Evolutionary conservation across 2,329 filamentous ascomycete genomes (phyloP), one percentile per base, ranked within the genome.

Genomic region (Calonectria multiphialidica): DNA sequence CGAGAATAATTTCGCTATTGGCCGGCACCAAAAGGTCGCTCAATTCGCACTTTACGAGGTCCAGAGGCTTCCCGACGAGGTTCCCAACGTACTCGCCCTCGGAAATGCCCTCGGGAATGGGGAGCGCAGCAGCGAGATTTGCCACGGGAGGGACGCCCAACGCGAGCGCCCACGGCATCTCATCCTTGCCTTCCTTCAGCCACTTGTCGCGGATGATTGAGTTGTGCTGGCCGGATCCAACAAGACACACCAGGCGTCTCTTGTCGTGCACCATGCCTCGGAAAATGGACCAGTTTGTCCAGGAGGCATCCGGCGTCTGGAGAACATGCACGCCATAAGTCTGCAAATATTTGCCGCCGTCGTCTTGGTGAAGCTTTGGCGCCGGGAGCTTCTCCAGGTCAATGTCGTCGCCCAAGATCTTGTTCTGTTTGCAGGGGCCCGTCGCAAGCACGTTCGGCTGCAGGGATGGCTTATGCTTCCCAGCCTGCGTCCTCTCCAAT

Each of bases 341-440:
- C 71, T 88, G 87, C 25, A 89, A 77, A 68, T 89, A 89, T 66
- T 85, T 86, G 0, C 87, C 88, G 0, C 87, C 87, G 68, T 89
- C 87, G 0, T 78, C 75, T 70, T 85, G 68, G 75, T 89, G 86
- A 0, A 88, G 78, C 15, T 83, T 62, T 0, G 87, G 87, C 0
- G 80, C 81, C 0, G 87, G 86, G 7, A 68, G 55, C 9, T 21
- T 25, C 3, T 62, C 13, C 2, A 68, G 13, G 16, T 68, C 55
- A 5, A 68, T 68, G 5, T 62, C 44, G 45, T 68, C 66, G 15
- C 66, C 66, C 6, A 68, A 62, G 1, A 68, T 44, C 45, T 53
- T 53, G 42, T 68, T 68, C n/a, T 68, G 44, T 13, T 68, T 68
- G 30, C 66, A 68, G 16, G 66, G 55, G 2, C 55, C 55, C 3